Percentiles rank a stretch among this genome's conserved stretches.
Conservation (phyloP, 2,329 filamentous ascomycete species). For the Stromatinia cepivora region DNA sequence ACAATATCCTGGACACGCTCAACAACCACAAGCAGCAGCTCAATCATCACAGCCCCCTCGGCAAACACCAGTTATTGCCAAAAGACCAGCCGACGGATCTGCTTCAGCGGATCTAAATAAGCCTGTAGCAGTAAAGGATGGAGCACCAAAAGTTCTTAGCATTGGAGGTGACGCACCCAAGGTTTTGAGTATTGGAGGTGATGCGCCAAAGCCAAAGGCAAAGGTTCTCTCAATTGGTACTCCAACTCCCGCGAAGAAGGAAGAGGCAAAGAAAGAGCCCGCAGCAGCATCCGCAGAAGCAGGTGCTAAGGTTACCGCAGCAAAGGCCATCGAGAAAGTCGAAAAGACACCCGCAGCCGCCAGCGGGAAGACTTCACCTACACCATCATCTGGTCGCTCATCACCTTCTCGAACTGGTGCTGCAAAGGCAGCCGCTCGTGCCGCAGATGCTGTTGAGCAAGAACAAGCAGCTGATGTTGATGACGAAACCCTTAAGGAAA, state of each 20-base stretch:
- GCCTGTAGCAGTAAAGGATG: slow-evolving; percentile 55
- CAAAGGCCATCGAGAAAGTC: slow-evolving; percentile 92
- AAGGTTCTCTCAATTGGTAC: slow-evolving; percentile 79
- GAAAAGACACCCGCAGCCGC: slow-evolving; percentile 64
- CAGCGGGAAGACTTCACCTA: slow-evolving; percentile 75
- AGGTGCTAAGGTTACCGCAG: slow-evolving; percentile 79
- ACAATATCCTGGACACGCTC: slow-evolving; percentile 56
- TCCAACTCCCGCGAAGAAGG: slow-evolving; percentile 47
- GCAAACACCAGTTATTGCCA: slow-evolving; percentile 62
- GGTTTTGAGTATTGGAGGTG: slow-evolving; percentile 62
- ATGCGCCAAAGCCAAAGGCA: slow-evolving; percentile 54
- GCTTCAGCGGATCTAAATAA: slow-evolving; percentile 50
- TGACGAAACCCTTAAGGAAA: slow-evolving; percentile 83
- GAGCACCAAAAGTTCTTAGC: slow-evolving; percentile 63
- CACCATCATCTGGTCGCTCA: slow-evolving; percentile 79
- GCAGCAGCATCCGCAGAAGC: slow-evolving; percentile 50
- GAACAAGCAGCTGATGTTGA: slow-evolving; percentile 70
- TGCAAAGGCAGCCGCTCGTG: slow-evolving; percentile 57
- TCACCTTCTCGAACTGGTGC: slow-evolving; percentile 67
- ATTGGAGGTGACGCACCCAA: slow-evolving; percentile 63
- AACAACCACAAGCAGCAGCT: slow-evolving; percentile 48
- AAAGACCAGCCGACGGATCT: slow-evolving; percentile 56
- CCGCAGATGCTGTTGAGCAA: slow-evolving; percentile 80
- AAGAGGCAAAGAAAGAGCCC: slow-evolving; percentile 53
- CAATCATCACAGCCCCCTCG: slow-evolving; percentile 45